Conservation (phyloP, 2,329 filamentous ascomycete species). For the Phialophora expanda region DNA sequence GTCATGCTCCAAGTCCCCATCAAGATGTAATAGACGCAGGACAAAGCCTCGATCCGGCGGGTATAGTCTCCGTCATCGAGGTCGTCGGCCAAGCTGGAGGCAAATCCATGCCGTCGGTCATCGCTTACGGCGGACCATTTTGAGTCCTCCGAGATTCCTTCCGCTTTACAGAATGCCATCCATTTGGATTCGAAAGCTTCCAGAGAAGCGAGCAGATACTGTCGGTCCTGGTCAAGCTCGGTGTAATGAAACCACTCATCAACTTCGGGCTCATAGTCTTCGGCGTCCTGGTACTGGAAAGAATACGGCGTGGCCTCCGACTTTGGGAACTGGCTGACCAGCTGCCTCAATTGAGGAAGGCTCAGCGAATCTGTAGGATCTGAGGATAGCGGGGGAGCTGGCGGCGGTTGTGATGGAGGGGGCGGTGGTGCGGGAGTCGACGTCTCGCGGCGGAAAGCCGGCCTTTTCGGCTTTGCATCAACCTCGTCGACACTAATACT, state of each 20-base stretch:
- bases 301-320: conserved; percentile 77
- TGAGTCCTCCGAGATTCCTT: conserved; percentile 51
- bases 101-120: conserved; percentile 53
- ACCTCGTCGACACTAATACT: conserved; percentile 55
- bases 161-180: conserved; percentile 58
- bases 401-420: conserved; percentile 54
- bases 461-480: conserved; percentile 54
- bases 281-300: conserved; percentile 77
- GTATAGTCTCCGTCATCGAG: conserved; percentile 49
- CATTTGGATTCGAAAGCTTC: conserved; percentile 78
- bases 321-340: conserved; percentile 75
- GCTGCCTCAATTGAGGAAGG: conserved; percentile 71
- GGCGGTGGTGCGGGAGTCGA: conserved; percentile 51
- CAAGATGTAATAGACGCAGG: conserved; percentile 59
- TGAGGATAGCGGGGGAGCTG: conserved; percentile 46
- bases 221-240: conserved; percentile 72
- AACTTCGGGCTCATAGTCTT: conserved; percentile 80
- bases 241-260: conserved; percentile 98
- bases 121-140: conserved; percentile 71
- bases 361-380: conserved; percentile 71
- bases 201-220: conserved; percentile 75
- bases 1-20: conserved; percentile 74
- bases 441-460: conserved; percentile 41
- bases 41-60: conserved; percentile 53
- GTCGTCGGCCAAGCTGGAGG: conserved; percentile 46